A percentile compares a stretch with the other conserved stretches of the same genome.
phyloP scores from a whole-genome alignment of 2,329 filamentous ascomycete genomes.

The Orbilia blumenaviensis region DNA sequence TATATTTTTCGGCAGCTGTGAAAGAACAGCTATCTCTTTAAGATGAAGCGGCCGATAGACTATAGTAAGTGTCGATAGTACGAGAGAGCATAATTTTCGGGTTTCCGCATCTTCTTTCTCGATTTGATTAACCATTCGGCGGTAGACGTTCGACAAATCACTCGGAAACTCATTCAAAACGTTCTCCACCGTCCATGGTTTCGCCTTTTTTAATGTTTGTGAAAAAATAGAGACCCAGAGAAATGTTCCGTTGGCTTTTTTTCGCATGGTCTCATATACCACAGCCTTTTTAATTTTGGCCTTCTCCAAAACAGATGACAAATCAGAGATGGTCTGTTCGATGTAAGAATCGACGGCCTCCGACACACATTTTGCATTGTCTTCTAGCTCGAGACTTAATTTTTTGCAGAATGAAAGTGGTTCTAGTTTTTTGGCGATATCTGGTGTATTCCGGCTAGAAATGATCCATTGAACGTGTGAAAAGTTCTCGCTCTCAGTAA shows the following conservation, averaged over 20 bases:
- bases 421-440: slow-evolving; percentile 60
- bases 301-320: slow-evolving; percentile 55
- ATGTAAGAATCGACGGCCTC: slow-evolving; percentile 62
- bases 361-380: slow-evolving; percentile 58
- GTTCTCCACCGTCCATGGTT: slow-evolving; percentile 40
- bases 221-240: slow-evolving; percentile 64
- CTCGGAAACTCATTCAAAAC: slow-evolving; percentile 59
- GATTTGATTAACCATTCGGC: slow-evolving; percentile 61
- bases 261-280: slow-evolving; percentile 52
- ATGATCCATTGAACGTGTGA: slow-evolving; percentile 63
- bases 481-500: slow-evolving; percentile 57
- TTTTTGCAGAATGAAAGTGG: slow-evolving; percentile 54
- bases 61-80: slow-evolving; percentile 23
- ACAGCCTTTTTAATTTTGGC: slow-evolving; percentile 57
- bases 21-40: background rate
- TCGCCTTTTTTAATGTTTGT: slow-evolving; percentile 58
- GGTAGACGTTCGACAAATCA: slow-evolving; percentile 61
- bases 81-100: background rate
- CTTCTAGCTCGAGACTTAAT: slow-evolving; percentile 61
- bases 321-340: slow-evolving; percentile 58
- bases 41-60: background rate
- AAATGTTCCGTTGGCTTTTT: slow-evolving; percentile 62
- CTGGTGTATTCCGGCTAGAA: slow-evolving; percentile 63
- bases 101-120: background rate
- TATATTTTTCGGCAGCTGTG: slow-evolving; percentile 28